Base-by-base conservation (phyloP, 306 rosid species). In the Purshia tridentata region DNA sequence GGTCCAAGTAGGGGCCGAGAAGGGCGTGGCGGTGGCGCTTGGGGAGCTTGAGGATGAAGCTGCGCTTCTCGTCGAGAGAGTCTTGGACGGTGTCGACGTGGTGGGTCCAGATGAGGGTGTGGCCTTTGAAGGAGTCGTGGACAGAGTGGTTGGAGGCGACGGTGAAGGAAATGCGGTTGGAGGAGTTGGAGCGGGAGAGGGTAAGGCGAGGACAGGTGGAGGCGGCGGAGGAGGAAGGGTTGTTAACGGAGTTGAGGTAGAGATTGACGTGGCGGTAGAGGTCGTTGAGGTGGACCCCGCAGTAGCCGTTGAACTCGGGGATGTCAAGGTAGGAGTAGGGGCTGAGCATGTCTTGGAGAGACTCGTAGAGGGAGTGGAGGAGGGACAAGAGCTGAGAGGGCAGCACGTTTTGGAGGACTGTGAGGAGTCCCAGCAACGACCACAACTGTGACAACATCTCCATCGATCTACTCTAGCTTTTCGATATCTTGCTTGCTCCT, bases 241-340 rank as follows among this genome's bases (percentile, higher is more conserved):
- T 75, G 77, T 70, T 77, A 11, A 78, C 85, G 37, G 96, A 85
- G 83, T 88, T 86, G 72, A 92, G 87, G 83, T 92, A 92, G 57
- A 92, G 91, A 54, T 86, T 88, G 29, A 87, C 90, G 41, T 92
- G 91, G 72, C 92, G 94, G 89, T 92, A 92, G 71, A 92, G 89
- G 14, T 92, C 94, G 80, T 92, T 90, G 68, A 81, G 82, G 77
- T 92, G 96, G 29, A 92, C 94, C 44, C 90, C 92, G 67, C 94
- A 90, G 76, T 92, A 92, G 74, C 94, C 96, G 74, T 92, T 90
- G 85, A 92, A 92, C 71, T 92, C 96, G 0, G 98, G 96, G 64
- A 92, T 83, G 66, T 92, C 94, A 68, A 86, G 79, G 66, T 92
- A 90, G 5, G 98, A 83, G 68, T 83, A 87, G 1, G 98, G 98